Evolutionary conservation across 805 yeast genomes (phyloP).

Genomic region (Ogataea chonburiensis): DNA sequence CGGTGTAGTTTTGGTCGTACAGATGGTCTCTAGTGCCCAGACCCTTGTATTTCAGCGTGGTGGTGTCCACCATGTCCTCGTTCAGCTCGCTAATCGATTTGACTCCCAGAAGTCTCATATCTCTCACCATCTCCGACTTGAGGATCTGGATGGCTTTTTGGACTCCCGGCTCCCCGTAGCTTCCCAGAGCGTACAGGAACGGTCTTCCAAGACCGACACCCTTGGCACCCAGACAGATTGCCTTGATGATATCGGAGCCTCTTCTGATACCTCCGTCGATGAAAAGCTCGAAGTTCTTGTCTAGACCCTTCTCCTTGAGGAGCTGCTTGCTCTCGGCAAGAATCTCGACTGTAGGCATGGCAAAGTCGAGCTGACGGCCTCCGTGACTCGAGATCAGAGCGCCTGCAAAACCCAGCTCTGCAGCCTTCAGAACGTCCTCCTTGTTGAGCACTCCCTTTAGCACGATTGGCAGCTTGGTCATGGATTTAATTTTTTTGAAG

Average conservation of each 20-base stretch:
- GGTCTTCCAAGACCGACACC: constrained; percentile 73
- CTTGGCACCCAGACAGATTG: constrained; percentile 43
- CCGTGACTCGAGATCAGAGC: constrained; percentile 72
- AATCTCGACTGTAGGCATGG: constrained; percentile 60
- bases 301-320: constrained; percentile 41
- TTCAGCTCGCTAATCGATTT: constrained; percentile 45
- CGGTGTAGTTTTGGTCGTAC: constrained; percentile 54
- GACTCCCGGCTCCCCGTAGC: constrained; percentile 78
- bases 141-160: constrained; percentile 59
- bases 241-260: constrained; percentile 43
- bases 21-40: constrained; percentile 49
- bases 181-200: constrained; percentile 72
- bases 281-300: constrained; percentile 38
- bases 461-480: constrained; percentile 45
- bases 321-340: constrained; percentile 53
- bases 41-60: constrained; percentile 32
- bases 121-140: constrained; percentile 59
- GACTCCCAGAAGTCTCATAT: constrained; percentile 67
- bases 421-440: constrained; percentile 61
- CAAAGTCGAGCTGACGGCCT: constrained; percentile 65
- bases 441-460: constrained; percentile 64
- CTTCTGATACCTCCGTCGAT: constrained; percentile 45
- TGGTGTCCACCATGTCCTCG: constrained; percentile 39
- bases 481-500: constrained; percentile 46
- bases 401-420: constrained; percentile 57